Percentiles rank a stretch among this genome's conserved stretches.
phyloP scores from a whole-genome alignment of 352 stramenopile genomes.

The Pythium dissimile region DNA sequence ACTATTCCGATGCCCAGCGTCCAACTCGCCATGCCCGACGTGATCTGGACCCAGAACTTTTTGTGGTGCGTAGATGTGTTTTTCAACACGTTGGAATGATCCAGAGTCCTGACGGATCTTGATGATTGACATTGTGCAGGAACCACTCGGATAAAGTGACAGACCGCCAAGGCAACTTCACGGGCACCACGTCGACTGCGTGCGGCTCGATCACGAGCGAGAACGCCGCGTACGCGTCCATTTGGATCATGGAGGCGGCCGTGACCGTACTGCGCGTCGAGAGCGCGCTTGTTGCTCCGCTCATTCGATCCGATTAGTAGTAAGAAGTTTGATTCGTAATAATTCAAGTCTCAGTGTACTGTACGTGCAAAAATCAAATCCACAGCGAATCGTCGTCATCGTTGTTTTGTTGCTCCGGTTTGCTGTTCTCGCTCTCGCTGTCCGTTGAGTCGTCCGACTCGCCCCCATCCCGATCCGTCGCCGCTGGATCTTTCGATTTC shows the following conservation, averaged over 20 bases:
- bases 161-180: constrained; percentile 6
- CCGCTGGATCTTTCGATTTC: constrained; percentile 23
- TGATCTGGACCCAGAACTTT: constrained; percentile 24
- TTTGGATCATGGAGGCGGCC: constrained; percentile 21
- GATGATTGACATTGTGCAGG: background rate
- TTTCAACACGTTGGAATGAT: background rate
- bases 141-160: constrained; percentile 17
- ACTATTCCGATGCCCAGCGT: constrained; percentile 17
- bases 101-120: background rate
- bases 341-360: too few species aligned
- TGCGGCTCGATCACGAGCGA: constrained; percentile 19
- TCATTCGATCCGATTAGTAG: background rate
- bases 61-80: constrained; percentile 15
- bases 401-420: background rate
- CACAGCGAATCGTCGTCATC: constrained; percentile 32
- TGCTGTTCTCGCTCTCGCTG: constrained; percentile 32
- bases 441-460: constrained; percentile 15
- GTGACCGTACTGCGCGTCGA: constrained; percentile 19
- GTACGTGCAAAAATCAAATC: too few species aligned
- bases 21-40: constrained; percentile 16
- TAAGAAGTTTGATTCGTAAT: background rate
- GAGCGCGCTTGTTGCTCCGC: constrained; percentile 11
- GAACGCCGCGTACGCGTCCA: constrained; percentile 13
- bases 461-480: constrained; percentile 10
- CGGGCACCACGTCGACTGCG: background rate